These are phyloP conservation scores for Meyerozyma carpophila DNA, from an alignment of 1,139 yeast species.

Conservation along the genomic window DNA sequence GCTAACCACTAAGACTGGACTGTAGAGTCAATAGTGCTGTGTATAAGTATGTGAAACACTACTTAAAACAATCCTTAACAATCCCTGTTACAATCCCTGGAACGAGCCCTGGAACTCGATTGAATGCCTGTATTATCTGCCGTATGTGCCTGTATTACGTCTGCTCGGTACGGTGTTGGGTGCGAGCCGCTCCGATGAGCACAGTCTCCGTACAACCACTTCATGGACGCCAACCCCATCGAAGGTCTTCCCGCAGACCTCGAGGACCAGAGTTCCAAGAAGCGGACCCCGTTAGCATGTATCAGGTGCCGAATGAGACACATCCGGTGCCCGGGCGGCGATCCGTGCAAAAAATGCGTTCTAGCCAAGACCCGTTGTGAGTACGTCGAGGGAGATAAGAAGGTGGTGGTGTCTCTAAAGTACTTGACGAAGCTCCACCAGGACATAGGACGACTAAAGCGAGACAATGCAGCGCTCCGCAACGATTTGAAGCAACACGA, in stretches of 20 bases:
- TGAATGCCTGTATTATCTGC: too few relatives aligned
- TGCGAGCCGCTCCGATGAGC: not conserved
- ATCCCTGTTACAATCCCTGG: too few relatives aligned
- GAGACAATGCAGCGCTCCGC: constrained; percentile 53
- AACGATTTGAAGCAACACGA: constrained; percentile 32
- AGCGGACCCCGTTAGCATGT: constrained; percentile 46
- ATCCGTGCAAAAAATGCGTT: constrained; percentile 66
- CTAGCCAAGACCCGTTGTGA: constrained; percentile 61
- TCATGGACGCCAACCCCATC: not conserved
- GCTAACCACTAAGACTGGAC: too few relatives aligned
- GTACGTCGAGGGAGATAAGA: constrained; percentile 72
- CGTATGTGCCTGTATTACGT: too few relatives aligned
- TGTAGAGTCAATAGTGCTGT: too few relatives aligned
- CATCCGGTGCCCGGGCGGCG: constrained; percentile 77
- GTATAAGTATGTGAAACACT: too few relatives aligned
- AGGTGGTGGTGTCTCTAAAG: constrained; percentile 71
- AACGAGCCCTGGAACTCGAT: too few relatives aligned
- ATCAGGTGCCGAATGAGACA: constrained; percentile 72
- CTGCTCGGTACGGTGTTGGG: not conserved
- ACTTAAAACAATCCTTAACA: too few relatives aligned
- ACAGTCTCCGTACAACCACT: not conserved
- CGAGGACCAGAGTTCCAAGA: constrained; percentile 6
- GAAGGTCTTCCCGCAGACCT: not conserved
- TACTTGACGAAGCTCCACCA: constrained; percentile 66
- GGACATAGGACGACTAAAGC: constrained; percentile 49